A percentile compares a stretch with the other conserved stretches of the same genome.
phyloP scores from a whole-genome alignment of 2,329 filamentous ascomycete species.

The Venturiaceae sp. region DNA sequence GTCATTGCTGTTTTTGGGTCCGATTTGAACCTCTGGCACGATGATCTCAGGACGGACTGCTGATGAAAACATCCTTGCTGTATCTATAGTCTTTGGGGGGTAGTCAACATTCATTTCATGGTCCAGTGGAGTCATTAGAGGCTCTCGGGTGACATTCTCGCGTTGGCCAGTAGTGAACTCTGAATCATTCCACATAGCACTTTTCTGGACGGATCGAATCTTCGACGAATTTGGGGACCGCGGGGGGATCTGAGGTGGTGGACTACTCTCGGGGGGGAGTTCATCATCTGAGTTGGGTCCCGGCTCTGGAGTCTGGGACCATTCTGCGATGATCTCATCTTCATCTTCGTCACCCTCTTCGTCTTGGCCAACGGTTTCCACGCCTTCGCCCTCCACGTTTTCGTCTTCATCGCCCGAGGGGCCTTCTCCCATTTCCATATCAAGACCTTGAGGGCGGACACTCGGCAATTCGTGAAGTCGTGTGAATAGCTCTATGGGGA shows the following conservation, averaged over 20 bases:
- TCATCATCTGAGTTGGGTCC: background rate
- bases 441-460: background rate
- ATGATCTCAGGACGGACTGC: background rate
- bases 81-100: background rate
- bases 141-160: background rate
- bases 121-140: background rate
- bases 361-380: background rate
- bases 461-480: background rate
- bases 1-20: background rate
- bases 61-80: background rate
- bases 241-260: background rate
- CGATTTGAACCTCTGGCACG: background rate
- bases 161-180: background rate
- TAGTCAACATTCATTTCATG: background rate
- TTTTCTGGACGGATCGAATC: background rate
- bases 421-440: background rate
- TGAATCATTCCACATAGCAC: background rate
- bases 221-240: background rate
- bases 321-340: background rate
- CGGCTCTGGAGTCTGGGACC: background rate
- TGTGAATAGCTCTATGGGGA: background rate
- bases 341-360: background rate
- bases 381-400: background rate
- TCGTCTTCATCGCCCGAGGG: background rate
- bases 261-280: slow-evolving; percentile 1